Evolutionary conservation across 129 eudicot genomes (phyloP), one percentile per base, ranked within the genome.

Genomic region (Flaveria bidentis): DNA sequence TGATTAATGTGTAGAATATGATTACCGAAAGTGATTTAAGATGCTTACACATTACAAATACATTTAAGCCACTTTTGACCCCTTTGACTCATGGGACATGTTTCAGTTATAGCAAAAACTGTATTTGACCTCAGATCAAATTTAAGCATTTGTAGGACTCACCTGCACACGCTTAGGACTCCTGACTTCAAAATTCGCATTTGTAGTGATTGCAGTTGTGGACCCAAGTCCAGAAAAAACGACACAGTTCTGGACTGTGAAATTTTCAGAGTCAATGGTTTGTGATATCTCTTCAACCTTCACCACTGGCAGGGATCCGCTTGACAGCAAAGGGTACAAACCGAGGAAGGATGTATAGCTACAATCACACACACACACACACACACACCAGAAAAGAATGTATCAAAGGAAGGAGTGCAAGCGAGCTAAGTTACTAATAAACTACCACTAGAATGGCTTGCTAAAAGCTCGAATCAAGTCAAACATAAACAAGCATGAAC

Each of bases 131-230:
- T 23, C 45, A 51, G 23, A 52, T 70, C 9, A 71, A 26, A 14
- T 17, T 47, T 0, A 49, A 50, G 20, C 0, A 13, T 55, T 17
- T 55, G 22, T 55, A 33, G 55, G 60, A 18, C 22, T 28, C 67
- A 82, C 98, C 98, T 93, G 98, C 45, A 93, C 97, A 7, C 98
- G 89, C 68, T 88, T 90, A 73, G 98, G 98, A 76, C 98, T 93
- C 60, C 98, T 89, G 73, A 93, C 92, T 88, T 93, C 98, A 76
- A 88, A 90, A 42, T 87, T 93, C 2, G 98, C 98, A 30, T 93
- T 93, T 75, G 98, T 90, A 68, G 81, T 88, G 22, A 93, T 58
- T 15, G 97, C 87, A 76, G 97, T 88, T 67, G 91, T 88, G 72
- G 97, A 87, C 71, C 88, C 82, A 18, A 93, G 90, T 67, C 92